Percentiles rank a stretch among this genome's conserved stretches.
These are phyloP conservation scores for Phytophthora pistaciae DNA, from an alignment of 352 stramenopile species.

Conservation along the genomic window DNA sequence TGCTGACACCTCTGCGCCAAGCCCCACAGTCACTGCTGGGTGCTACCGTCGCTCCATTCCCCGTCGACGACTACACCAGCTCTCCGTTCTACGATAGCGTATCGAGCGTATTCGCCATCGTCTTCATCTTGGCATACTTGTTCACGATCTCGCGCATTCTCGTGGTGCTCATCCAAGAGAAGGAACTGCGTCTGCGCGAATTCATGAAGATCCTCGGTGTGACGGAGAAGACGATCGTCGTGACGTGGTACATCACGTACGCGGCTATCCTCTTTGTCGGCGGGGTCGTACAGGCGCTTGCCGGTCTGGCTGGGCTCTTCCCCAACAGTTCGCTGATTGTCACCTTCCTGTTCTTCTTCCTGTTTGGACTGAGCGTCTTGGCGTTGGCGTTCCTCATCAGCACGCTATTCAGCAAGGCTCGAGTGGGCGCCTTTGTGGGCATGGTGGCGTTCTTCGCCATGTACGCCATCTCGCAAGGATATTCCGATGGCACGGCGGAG, in stretches of 20 bases:
- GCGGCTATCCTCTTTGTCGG: slow-evolving; percentile 79
- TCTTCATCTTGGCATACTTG: slow-evolving; percentile 92
- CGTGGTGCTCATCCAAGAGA: slow-evolving; percentile 88
- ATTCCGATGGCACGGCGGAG: neutral
- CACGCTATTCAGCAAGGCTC: slow-evolving; percentile 77
- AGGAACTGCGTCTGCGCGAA: slow-evolving; percentile 89
- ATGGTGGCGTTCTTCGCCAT: slow-evolving; percentile 90
- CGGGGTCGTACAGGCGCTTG: slow-evolving; percentile 58
- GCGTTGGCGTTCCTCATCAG: slow-evolving; percentile 58
- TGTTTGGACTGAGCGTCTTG: slow-evolving; percentile 62
- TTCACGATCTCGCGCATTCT: slow-evolving; percentile 88
- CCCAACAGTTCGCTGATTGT: slow-evolving; percentile 52
- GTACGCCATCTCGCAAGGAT: slow-evolving; percentile 68
- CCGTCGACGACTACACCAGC: slow-evolving; percentile 42
- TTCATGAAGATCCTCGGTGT: slow-evolving; percentile 93
- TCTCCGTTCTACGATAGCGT: slow-evolving; percentile 72
- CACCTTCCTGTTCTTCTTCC: slow-evolving; percentile 87
- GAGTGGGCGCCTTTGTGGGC: slow-evolving; percentile 65
- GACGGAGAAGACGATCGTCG: slow-evolving; percentile 66
- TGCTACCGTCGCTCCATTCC: slow-evolving; percentile 42
- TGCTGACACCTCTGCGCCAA: slow-evolving; percentile 45
- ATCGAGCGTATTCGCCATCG: slow-evolving; percentile 68
- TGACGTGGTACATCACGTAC: slow-evolving; percentile 91
- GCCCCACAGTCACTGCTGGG: slow-evolving; percentile 51
- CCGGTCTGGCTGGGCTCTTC: slow-evolving; percentile 50